A percentile compares a stretch with the other conserved stretches of the same genome.
These are phyloP conservation scores for Platanus orientalis DNA, from an alignment of 164 flowering plant species.

Conservation along the genomic window DNA sequence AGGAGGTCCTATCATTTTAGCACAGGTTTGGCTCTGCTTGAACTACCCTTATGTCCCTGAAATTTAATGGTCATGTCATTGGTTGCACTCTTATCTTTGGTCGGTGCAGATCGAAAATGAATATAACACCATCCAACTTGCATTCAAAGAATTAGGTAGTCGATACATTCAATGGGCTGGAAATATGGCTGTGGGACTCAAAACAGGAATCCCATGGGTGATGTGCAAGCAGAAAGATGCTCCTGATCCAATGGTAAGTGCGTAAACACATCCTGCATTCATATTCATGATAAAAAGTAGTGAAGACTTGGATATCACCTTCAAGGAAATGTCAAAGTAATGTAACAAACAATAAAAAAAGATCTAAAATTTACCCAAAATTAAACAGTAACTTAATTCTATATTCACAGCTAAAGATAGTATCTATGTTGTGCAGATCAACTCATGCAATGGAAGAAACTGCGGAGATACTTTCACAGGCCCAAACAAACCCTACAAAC, in stretches of 20 bases:
- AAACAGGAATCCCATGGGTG: slow-evolving; percentile 85
- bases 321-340: background rate
- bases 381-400: background rate
- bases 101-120: slow-evolving; percentile 80
- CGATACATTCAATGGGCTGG: slow-evolving; percentile 87
- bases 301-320: background rate
- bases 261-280: background rate
- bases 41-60: background rate
- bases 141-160: slow-evolving; percentile 42
- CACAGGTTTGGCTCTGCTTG: slow-evolving; percentile 27
- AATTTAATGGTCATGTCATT: too few relatives aligned
- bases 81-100: too few relatives aligned
- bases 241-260: slow-evolving; percentile 71
- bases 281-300: background rate
- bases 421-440: slow-evolving; percentile 43
- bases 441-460: slow-evolving; percentile 90
- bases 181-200: slow-evolving; percentile 46
- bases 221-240: slow-evolving; percentile 98
- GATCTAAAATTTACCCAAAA: background rate
- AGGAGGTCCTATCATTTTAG: slow-evolving; percentile 59
- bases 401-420: background rate
- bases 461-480: slow-evolving; percentile 92
- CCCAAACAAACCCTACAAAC: slow-evolving; percentile 76
- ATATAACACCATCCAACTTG: slow-evolving; percentile 61
- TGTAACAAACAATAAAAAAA: too few relatives aligned